Conservation (phyloP, 345 rosid species). For the Arabis hirsuta region DNA sequence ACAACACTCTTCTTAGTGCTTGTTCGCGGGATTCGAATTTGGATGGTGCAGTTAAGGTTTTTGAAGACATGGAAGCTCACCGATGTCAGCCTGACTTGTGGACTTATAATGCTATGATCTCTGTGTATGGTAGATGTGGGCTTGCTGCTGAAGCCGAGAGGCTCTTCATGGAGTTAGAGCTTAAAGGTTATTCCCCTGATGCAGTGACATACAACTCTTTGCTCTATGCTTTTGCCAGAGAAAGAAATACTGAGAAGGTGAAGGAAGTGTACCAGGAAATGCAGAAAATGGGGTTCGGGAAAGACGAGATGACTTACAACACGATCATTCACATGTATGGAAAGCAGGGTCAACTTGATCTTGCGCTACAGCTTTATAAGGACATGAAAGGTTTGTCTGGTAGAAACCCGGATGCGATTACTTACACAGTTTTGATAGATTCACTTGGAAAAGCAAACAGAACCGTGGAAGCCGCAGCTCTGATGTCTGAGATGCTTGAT, state of each 20-base stretch:
- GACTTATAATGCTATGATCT: constrained; percentile 98
- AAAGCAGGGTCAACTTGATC: constrained; percentile 74
- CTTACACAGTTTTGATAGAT: constrained; percentile 91
- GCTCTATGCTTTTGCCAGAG: constrained; percentile 94
- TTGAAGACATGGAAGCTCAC: constrained; percentile 71
- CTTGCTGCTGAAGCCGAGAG: constrained; percentile 67
- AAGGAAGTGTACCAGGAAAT: constrained; percentile 69
- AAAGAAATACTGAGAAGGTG: constrained; percentile 76
- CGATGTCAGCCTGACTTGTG: constrained; percentile 88
- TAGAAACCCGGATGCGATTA: constrained; percentile 79
- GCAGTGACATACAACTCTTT: constrained; percentile 90
- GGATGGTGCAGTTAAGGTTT: constrained; percentile 76
- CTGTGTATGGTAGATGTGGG: constrained; percentile 88
- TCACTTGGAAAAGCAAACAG: constrained; percentile 85
- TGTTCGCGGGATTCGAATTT: constrained; percentile 81
- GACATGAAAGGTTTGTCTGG: constrained; percentile 77
- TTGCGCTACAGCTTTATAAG: constrained; percentile 76
- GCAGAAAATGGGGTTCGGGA: constrained; percentile 77
- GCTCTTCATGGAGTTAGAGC: constrained; percentile 73
- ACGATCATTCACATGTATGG: constrained; percentile 97
- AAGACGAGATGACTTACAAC: constrained; percentile 90
- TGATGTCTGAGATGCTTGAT: constrained; percentile 95
- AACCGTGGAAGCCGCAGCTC: constrained; percentile 67
- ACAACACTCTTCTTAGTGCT: constrained; percentile 89
- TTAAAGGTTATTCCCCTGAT: constrained; percentile 81